Evolutionary conservation across 495 filamentous ascomycete genomes (phyloP), one percentile per base, ranked within the genome.

Genomic region (Neohortaea acidophila): DNA sequence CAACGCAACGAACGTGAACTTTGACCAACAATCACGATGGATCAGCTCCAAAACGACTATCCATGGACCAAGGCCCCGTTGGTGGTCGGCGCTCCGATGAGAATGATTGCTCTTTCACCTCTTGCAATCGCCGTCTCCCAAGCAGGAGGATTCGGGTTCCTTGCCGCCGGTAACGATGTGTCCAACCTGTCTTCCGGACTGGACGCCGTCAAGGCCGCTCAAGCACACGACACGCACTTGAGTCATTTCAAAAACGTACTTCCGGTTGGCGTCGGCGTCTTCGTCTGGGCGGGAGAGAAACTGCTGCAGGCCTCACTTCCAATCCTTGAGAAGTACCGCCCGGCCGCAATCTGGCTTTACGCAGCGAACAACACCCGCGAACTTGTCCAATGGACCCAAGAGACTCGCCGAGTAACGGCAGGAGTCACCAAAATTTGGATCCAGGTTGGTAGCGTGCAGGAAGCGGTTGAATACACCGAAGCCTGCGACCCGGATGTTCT

Each of bases 281-380:
- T 72, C 28, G 51, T 63, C 30, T 78, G 70, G 71, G 63, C 59
- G 21, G 62, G 64, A 30, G 49, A 65, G 33, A 27, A 55, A 0
- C 41, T 37, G 33, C 49, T 78, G 10, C 39, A 60, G 0, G 38
- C 48, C 7, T 66, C 71, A 1, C 43, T 68, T 11, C 28, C 55
- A 0, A 49, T 60, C 0, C 58, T 79, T 8, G 33, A 53, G 21
- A 51, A 58, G 13, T 64, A 64, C 49, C 62, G 58, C 8, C 81
- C 81, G 0, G 66, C 64, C n/a, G 81, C 79, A 1, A 67, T 63
- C 11, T 87, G 81, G 81, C 58, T 87, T 7, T 84, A 73, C 43
- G 77, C 79, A 0, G 72, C 78, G 1, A 44, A 38, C 6, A 55
- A 65, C 0, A 51, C 59, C 11, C 19, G 47, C 0, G 66, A 77